These are phyloP conservation scores for Diaporthe humulicola DNA, from an alignment of 2,329 filamentous ascomycete genomes.

Conservation along the genomic window DNA sequence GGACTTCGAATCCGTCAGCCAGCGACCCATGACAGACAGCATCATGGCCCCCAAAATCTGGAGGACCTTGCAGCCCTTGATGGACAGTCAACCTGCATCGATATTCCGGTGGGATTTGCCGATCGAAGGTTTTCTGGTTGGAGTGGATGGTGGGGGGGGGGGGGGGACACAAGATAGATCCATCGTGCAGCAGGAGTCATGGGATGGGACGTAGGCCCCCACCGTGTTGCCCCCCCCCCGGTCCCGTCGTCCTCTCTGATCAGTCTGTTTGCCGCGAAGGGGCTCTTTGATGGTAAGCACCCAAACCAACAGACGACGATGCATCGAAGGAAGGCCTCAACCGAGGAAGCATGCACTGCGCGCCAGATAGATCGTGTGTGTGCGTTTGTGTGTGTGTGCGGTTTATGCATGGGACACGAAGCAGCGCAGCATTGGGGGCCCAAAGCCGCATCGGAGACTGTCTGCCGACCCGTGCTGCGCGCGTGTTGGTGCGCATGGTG, in stretches of 20 bases:
- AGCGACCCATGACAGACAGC: not conserved
- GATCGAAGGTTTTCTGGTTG: constrained; percentile 9
- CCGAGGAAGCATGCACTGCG: constrained; percentile 24
- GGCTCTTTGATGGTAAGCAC: not conserved
- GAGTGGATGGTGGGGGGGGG: not conserved
- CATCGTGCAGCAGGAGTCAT: constrained; percentile 9
- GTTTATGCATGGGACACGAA: not conserved
- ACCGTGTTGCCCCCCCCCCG: not conserved
- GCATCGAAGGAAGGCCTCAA: not conserved
- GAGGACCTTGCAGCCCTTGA: not conserved
- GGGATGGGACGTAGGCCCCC: not conserved
- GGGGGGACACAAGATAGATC: constrained; percentile 20
- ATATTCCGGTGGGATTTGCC: constrained; percentile 11
- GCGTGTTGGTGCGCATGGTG: not conserved
- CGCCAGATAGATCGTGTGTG: constrained; percentile 1
- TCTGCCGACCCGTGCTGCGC: constrained; percentile 23
- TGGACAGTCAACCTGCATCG: not conserved
- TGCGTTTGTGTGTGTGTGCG: not conserved
- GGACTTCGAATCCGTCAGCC: constrained; percentile 1
- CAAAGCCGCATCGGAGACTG: constrained; percentile 17
- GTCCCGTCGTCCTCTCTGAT: not conserved
- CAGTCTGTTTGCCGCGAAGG: constrained; percentile 5
- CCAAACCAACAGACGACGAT: not conserved
- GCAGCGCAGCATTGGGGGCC: constrained; percentile 28
- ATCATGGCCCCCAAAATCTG: constrained; percentile 14